These are phyloP conservation scores for Celoporthe dispersa DNA, from an alignment of 2,329 filamentous ascomycete species.

Conservation along the genomic window DNA sequence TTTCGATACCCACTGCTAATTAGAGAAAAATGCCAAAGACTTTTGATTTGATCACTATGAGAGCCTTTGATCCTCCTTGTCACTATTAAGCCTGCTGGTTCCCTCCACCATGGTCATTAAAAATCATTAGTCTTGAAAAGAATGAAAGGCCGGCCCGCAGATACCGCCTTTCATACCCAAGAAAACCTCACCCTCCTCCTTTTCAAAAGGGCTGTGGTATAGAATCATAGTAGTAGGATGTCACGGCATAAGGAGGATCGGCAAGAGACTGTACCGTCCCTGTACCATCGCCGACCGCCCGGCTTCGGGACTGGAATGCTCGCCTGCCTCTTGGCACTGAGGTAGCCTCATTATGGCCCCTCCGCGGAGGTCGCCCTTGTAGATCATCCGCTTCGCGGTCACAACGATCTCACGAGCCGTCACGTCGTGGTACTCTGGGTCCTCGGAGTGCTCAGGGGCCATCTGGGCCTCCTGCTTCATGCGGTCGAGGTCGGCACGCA, in stretches of 20 bases:
- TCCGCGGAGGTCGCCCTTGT: not conserved
- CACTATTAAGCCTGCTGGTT: not conserved
- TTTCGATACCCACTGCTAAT: constrained; percentile 15
- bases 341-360: not conserved
- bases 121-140: too few relatives aligned
- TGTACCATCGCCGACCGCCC: too few relatives aligned
- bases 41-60: not conserved
- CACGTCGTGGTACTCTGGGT: not conserved
- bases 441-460: not conserved
- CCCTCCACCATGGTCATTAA: too few relatives aligned
- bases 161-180: too few relatives aligned
- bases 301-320: too few relatives aligned
- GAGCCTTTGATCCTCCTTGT: not conserved
- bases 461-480: not conserved
- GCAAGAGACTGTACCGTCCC: too few relatives aligned
- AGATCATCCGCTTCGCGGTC: not conserved
- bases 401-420: not conserved
- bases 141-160: too few relatives aligned
- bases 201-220: too few relatives aligned
- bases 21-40: constrained; percentile 5
- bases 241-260: too few relatives aligned
- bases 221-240: too few relatives aligned
- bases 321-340: too few relatives aligned
- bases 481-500: not conserved
- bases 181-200: too few relatives aligned